A percentile compares a stretch with the other conserved stretches of the same genome.
Evolutionary conservation across 257 asterid genomes (phyloP).

Genomic region (Solanum paucissectum): DNA sequence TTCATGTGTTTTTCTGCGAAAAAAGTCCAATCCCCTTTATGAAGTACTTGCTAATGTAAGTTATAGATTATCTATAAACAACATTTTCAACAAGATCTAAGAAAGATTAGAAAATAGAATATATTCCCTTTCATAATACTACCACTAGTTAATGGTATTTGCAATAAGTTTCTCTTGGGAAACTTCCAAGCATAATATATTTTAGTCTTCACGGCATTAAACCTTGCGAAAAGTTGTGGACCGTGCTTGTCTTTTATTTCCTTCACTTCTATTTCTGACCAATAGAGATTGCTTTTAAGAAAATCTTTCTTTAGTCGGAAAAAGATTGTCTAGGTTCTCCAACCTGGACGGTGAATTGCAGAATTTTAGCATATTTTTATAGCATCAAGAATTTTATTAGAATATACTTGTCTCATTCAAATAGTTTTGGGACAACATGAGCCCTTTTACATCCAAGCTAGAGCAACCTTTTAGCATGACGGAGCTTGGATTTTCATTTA

Average conservation of each 20-base stretch:
- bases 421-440: not conserved
- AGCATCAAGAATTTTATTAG: not conserved
- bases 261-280: not conserved
- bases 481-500: no score
- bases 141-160: not conserved
- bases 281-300: not conserved
- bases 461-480: not conserved
- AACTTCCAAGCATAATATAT: not conserved
- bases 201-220: not conserved
- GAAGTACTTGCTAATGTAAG: not conserved
- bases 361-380: not conserved
- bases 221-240: not conserved
- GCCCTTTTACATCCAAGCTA: not conserved
- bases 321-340: not conserved
- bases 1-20: not conserved
- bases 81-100: not conserved
- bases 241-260: not conserved
- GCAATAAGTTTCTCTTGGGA: not conserved
- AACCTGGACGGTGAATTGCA: not conserved
- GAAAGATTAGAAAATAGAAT: not conserved
- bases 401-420: not conserved
- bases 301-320: not conserved
- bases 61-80: not conserved
- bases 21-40: not conserved
- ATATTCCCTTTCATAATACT: not conserved